Evolutionary conservation across 1,139 yeast genomes (phyloP).

Genomic region (Maudiozyma humilis): DNA sequence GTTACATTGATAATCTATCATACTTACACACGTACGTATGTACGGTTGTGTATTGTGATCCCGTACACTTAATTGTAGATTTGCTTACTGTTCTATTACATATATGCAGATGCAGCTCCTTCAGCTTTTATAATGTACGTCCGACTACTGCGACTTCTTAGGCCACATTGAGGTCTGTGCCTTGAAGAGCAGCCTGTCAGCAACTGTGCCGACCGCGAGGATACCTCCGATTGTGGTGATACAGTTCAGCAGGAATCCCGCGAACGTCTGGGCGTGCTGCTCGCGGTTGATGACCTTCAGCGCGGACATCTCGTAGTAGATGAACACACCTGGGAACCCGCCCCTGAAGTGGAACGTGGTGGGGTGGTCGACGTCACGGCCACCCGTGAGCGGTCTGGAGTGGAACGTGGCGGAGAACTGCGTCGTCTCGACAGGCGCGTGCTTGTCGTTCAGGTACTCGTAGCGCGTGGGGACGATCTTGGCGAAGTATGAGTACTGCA

Average conservation of each 20-base stretch:
- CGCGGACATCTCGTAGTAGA: constrained; percentile 87
- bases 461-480: constrained; percentile 88
- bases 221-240: constrained; percentile 91
- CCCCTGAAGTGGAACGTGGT: constrained; percentile 78
- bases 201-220: constrained; percentile 79
- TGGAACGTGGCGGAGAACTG: constrained; percentile 90
- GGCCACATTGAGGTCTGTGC: constrained; percentile 74
- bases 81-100: too few species aligned
- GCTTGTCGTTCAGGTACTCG: constrained; percentile 49
- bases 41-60: too few species aligned
- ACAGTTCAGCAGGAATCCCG: constrained; percentile 77
- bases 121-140: too few species aligned
- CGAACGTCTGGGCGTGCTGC: constrained; percentile 69
- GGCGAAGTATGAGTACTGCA: constrained; percentile 62
- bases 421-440: constrained; percentile 59
- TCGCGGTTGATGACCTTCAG: constrained; percentile 83
- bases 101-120: too few species aligned
- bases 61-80: too few species aligned
- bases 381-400: constrained; percentile 77
- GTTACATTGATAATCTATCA: too few species aligned
- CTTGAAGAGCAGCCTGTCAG: constrained; percentile 83
- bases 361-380: constrained; percentile 85
- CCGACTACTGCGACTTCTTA: constrained; percentile 50
- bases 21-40: too few species aligned
- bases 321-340: constrained; percentile 84